These are phyloP conservation scores for Boletus subcaerulescens DNA, from an alignment of 768 basidiomycete species.

Conservation along the genomic window DNA sequence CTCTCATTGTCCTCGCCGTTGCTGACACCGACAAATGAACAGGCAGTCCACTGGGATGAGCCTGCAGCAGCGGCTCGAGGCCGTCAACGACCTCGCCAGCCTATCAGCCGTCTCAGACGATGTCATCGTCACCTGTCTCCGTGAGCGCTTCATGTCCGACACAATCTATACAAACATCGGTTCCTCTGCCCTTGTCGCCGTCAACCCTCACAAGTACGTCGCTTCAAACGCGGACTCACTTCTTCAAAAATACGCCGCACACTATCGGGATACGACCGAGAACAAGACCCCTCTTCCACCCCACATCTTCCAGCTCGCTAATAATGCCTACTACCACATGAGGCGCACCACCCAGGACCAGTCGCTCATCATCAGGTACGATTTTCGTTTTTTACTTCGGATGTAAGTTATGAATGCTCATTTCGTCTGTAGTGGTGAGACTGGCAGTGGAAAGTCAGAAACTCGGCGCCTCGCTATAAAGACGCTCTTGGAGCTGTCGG, in stretches of 20 bases:
- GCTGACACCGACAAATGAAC: constrained; percentile 26
- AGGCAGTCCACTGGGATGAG: constrained; percentile 45
- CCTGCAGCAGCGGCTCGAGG: constrained; percentile 70
- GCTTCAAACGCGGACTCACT: constrained; percentile 79
- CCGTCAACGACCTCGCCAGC: constrained; percentile 63
- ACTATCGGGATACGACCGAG: constrained; percentile 74
- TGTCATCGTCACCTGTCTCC: constrained; percentile 77
- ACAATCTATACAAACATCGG: constrained; percentile 76
- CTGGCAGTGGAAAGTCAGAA: constrained; percentile 92
- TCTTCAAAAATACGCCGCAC: constrained; percentile 80
- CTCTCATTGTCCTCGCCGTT: not conserved
- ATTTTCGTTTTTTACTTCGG: not conserved
- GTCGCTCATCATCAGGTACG: constrained; percentile 80
- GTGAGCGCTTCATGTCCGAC: constrained; percentile 85
- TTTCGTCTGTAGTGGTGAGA: constrained; percentile 68
- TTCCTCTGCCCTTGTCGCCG: constrained; percentile 69
- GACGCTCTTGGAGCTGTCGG: constrained; percentile 84
- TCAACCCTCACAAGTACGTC: constrained; percentile 94
- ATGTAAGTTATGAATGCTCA: not conserved
- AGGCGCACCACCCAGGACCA: constrained; percentile 91
- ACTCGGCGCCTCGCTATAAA: constrained; percentile 89
- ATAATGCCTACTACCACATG: constrained; percentile 96
- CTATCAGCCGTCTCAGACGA: constrained; percentile 76
- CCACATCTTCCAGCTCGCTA: constrained; percentile 89
- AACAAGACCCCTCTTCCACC: constrained; percentile 65